Evolutionary conservation across 768 basidiomycete species (phyloP), one percentile per base, ranked within the genome.

Genomic region (Tylopilus subfusipes): DNA sequence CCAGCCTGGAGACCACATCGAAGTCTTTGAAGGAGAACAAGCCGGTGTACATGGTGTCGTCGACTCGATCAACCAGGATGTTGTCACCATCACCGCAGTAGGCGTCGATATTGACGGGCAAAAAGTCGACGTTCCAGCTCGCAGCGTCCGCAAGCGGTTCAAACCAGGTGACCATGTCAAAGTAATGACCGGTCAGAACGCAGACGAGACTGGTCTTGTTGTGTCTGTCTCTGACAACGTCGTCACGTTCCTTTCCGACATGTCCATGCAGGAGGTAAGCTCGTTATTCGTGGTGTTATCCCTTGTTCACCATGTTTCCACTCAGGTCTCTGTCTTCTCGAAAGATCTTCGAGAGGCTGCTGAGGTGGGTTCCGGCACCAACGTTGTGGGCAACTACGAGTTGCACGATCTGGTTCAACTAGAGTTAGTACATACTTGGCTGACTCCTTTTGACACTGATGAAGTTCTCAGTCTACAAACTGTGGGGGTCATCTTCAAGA

Each of bases 111-210:
- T 96, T 48, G 90, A 92, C 54, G 90, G 88, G 0, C 88, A 92
- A 68, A 85, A 87, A 67, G 81, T 95, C 52, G 91, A 94, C 54
- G 79, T 95, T 9, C 87, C 90, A 11, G 90, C 92, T 1, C 78
- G 90, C 51, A 89, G 89, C 68, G 94, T 98, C 4, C 79, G 95
- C 63, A 99, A 99, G 74, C 79, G 88, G 42, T 98, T 99, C 79
- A 94, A 93, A 68, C 82, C 93, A 52, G 97, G 97, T 65, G 96
- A 98, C 72, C 97, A 99, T 64, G 93, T 99, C 72, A 98, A 98
- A 74, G 96, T 98, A 53, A 93, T 98, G 86, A 80, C 86, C 16
- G 97, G 97, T 22, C 86, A 93, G 71, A 97, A 98, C 66, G 82
- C 84, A 9, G 92, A 97, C 64, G 95, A 97, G 71, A 95, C 94